Percentiles rank a stretch among this genome's conserved stretches.
These are phyloP conservation scores for Hypoxylon subgilvum DNA, from an alignment of 495 filamentous ascomycete genomes.

Conservation along the genomic window DNA sequence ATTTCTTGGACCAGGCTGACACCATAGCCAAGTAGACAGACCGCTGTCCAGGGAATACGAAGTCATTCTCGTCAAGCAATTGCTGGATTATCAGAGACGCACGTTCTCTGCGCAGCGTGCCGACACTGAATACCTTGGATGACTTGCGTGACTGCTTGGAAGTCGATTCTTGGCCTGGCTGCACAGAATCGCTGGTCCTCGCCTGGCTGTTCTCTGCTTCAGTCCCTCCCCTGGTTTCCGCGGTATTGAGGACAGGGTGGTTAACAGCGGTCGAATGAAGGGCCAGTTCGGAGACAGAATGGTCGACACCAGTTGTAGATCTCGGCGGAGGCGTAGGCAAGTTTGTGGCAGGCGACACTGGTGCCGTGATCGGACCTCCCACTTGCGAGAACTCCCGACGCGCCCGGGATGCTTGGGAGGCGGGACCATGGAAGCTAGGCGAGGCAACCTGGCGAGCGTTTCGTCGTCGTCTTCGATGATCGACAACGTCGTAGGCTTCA, in stretches of 20 bases:
- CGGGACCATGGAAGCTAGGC: neutral
- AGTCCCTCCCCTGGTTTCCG: neutral
- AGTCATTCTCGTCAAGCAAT: slow-evolving; percentile 69
- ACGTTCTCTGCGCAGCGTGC: slow-evolving; percentile 36
- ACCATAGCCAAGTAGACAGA: slow-evolving; percentile 75
- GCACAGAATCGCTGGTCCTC: too few species aligned
- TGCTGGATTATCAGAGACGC: slow-evolving; percentile 69
- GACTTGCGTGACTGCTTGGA: slow-evolving; percentile 10
- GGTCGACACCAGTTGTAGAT: neutral
- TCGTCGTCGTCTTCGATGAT: slow-evolving; percentile 27
- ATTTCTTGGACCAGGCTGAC: slow-evolving; percentile 65
- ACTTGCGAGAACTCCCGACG: neutral
- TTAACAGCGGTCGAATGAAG: neutral
- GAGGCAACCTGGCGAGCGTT: slow-evolving; percentile 2
- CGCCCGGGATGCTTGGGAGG: neutral
- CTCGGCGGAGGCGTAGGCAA: neutral
- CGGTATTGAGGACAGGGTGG: neutral
- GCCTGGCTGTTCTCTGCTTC: too few species aligned
- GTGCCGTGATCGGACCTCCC: too few species aligned
- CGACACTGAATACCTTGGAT: slow-evolving; percentile 23
- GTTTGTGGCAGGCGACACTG: slow-evolving; percentile 3
- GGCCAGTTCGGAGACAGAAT: neutral
- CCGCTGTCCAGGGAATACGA: slow-evolving; percentile 75
- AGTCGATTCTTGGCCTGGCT: neutral
- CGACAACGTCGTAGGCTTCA: slow-evolving; percentile 39